These are phyloP conservation scores for Phytopythium delawarense DNA, from an alignment of 352 stramenopile species.

Conservation along the genomic window DNA sequence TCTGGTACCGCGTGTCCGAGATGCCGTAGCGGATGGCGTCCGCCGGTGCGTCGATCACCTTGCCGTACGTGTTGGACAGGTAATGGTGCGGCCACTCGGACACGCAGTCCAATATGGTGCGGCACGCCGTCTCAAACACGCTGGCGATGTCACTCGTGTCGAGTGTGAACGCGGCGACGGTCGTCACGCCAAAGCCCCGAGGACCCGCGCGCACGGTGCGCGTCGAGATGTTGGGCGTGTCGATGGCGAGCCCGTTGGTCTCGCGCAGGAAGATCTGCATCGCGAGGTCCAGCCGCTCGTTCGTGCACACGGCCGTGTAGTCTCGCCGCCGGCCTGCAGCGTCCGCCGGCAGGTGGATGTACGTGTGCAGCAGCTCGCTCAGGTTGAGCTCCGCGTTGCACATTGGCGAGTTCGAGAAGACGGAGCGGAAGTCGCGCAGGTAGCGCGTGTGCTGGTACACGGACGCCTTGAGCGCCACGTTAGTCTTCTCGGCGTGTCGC, in stretches of 20 bases:
- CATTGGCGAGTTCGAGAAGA: constrained; percentile 14
- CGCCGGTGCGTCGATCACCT: constrained; percentile 12
- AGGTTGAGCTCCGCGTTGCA: constrained; percentile 17
- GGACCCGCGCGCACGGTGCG: constrained; percentile 16
- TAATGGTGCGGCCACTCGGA: constrained; percentile 24
- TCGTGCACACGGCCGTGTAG: constrained; percentile 19
- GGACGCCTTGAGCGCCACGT: constrained; percentile 22
- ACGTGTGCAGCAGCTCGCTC: constrained; percentile 24
- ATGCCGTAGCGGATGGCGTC: constrained; percentile 27
- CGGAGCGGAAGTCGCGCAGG: constrained; percentile 18
- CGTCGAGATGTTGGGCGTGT: constrained; percentile 14
- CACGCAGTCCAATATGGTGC: constrained; percentile 20
- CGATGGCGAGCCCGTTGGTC: constrained; percentile 13
- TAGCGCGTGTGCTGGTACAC: constrained; percentile 24
- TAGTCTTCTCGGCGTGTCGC: constrained; percentile 21
- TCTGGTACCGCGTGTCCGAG: constrained; percentile 17
- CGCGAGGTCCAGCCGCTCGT: constrained; percentile 22
- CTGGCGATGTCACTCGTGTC: constrained; percentile 21
- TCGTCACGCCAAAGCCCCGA: constrained; percentile 25
- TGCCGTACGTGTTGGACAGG: constrained; percentile 15
- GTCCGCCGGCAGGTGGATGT: constrained; percentile 18
- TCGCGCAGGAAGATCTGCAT: constrained; percentile 23
- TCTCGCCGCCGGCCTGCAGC: constrained; percentile 12
- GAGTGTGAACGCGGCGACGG: constrained; percentile 22
- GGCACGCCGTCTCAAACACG: constrained; percentile 18